phyloP scores from a whole-genome alignment of 164 flowering plant genomes.

The Saururus chinensis region DNA sequence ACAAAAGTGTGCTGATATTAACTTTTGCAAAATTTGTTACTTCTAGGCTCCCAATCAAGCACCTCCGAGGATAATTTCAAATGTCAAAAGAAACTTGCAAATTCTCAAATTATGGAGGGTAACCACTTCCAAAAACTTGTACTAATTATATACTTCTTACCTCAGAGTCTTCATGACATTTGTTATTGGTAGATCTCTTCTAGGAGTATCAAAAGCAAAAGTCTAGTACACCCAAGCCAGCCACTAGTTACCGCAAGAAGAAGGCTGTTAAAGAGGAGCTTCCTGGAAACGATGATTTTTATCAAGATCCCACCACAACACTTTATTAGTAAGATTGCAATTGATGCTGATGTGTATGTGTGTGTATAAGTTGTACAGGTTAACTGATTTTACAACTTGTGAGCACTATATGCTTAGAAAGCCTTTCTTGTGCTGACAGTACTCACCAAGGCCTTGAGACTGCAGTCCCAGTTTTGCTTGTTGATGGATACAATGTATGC shows the following conservation, averaged over 20 bases:
- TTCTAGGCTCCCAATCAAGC: slow-evolving; percentile 41
- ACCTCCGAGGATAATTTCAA: slow-evolving; percentile 87
- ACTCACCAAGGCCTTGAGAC: slow-evolving; percentile 61
- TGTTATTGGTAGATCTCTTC: slow-evolving; percentile 4
- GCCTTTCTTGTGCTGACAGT: slow-evolving; percentile 23
- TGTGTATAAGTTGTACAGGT: neutral
- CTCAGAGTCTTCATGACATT: neutral
- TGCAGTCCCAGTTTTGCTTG: slow-evolving; percentile 87
- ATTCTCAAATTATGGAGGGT: slow-evolving; percentile 78
- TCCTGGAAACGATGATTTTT: slow-evolving; percentile 50
- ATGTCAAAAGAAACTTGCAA: slow-evolving; percentile 91
- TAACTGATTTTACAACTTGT: too few relatives aligned
- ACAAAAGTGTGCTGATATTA: neutral
- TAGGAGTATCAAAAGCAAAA: slow-evolving; percentile 71
- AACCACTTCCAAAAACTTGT: neutral
- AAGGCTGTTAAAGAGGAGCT: slow-evolving; percentile 68
- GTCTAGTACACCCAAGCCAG: slow-evolving; percentile 54
- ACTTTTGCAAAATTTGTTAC: neutral
- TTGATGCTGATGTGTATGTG: neutral
- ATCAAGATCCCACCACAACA: slow-evolving; percentile 61
- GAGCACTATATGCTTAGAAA: neutral
- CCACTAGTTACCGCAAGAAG: slow-evolving; percentile 84
- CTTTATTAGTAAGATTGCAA: slow-evolving; percentile 63
- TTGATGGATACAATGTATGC: slow-evolving; percentile 97
- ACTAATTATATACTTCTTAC: neutral